These are phyloP conservation scores for Penicillium cataractarum DNA, from an alignment of 495 filamentous ascomycete genomes.

Conservation along the genomic window DNA sequence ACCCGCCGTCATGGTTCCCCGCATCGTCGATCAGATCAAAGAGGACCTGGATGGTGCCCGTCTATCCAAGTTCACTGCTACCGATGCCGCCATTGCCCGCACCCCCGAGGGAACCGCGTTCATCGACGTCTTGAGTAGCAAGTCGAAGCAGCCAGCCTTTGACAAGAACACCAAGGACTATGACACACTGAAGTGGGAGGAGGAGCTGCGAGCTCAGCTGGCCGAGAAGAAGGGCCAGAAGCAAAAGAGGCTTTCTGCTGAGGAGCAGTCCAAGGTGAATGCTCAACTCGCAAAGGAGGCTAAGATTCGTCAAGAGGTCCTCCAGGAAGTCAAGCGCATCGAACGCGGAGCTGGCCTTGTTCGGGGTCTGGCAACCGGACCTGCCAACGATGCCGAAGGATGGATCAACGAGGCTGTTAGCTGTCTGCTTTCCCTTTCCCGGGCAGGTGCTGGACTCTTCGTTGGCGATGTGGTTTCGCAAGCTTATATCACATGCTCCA, in stretches of 20 bases:
- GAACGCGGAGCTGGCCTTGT: slow-evolving; percentile 84
- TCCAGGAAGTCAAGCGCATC: slow-evolving; percentile 66
- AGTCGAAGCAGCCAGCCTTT: slow-evolving; percentile 63
- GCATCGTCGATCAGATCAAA: slow-evolving; percentile 71
- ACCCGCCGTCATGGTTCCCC: slow-evolving; percentile 76
- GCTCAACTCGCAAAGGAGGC: slow-evolving; percentile 87
- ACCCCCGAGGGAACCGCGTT: slow-evolving; percentile 86
- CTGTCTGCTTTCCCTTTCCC: slow-evolving; percentile 69
- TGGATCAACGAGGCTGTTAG: slow-evolving; percentile 84
- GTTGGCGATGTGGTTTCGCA: slow-evolving; percentile 77
- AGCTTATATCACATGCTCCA: slow-evolving; percentile 75
- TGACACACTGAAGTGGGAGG: slow-evolving; percentile 95
- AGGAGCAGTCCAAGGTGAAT: slow-evolving; percentile 88
- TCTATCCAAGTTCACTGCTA: slow-evolving; percentile 71
- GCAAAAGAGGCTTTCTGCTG: slow-evolving; percentile 84
- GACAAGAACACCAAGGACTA: slow-evolving; percentile 91
- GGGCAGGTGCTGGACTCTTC: slow-evolving; percentile 78
- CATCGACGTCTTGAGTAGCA: slow-evolving; percentile 85
- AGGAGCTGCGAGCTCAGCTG: slow-evolving; percentile 84
- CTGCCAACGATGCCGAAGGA: slow-evolving; percentile 77
- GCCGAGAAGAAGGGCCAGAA: slow-evolving; percentile 89
- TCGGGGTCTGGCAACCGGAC: slow-evolving; percentile 76
- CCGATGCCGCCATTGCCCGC: slow-evolving; percentile 87
- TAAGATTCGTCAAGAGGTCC: slow-evolving; percentile 70
- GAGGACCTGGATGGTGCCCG: slow-evolving; percentile 68